A percentile compares a stretch with the other conserved stretches of the same genome.
phyloP scores from a whole-genome alignment of 2,329 filamentous ascomycete genomes.

The Fusarium sp. region DNA sequence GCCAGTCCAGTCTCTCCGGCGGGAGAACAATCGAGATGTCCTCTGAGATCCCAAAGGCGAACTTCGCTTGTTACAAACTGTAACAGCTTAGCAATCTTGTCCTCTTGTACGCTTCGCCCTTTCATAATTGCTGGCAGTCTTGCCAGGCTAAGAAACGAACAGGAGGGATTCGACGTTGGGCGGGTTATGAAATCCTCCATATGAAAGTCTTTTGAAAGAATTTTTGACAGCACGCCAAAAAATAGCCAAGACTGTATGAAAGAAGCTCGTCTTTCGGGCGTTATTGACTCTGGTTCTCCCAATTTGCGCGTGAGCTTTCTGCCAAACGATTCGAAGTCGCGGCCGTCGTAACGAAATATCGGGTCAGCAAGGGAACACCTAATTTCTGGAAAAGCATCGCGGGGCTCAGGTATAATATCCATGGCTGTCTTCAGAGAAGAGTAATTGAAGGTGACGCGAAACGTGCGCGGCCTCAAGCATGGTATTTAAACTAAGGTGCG shows the following conservation, averaged over 20 bases:
- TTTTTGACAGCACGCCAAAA: not conserved
- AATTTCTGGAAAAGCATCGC: not conserved
- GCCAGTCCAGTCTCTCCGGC: not conserved
- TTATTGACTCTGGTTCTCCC: too few relatives aligned
- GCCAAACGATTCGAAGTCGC: not conserved
- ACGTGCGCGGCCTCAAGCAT: too few relatives aligned
- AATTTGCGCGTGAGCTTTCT: too few relatives aligned
- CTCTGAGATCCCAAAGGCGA: not conserved
- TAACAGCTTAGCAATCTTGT: too few relatives aligned
- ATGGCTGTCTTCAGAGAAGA: not conserved
- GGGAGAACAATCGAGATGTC: not conserved
- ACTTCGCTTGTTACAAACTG: too few relatives aligned
- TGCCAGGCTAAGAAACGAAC: too few relatives aligned
- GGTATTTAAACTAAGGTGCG: too few relatives aligned
- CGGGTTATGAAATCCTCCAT: not conserved
- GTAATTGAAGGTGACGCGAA: too few relatives aligned
- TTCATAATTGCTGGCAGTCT: too few relatives aligned
- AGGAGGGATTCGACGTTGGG: too few relatives aligned
- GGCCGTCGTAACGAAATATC: not conserved
- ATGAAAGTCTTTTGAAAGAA: not conserved
- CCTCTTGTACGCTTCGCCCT: too few relatives aligned
- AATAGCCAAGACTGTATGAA: not conserved
- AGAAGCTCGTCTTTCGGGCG: too few relatives aligned
- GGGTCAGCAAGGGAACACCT: not conserved
- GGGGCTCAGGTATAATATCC: not conserved